Evolutionary conservation across 495 filamentous ascomycete species (phyloP).

Genomic region (Xylaria bambusicola): DNA sequence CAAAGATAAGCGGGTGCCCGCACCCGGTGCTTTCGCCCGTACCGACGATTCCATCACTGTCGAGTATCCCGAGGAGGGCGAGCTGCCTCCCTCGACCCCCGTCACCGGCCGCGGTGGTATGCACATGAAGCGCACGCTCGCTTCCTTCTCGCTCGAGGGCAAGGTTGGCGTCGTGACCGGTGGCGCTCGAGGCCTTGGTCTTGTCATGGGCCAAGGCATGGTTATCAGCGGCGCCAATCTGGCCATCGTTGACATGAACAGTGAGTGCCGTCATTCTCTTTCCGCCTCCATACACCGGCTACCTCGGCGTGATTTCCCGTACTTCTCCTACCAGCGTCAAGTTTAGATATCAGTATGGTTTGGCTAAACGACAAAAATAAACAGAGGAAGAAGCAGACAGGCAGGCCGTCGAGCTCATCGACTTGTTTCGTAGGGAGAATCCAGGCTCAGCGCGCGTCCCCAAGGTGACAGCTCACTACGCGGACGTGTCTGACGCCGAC

Average conservation of each 20-base stretch:
- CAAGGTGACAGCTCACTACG: conserved; percentile 84
- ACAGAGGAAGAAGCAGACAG: conserved; percentile 81
- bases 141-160: conserved; percentile 74
- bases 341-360: no score
- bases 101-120: conserved; percentile 71
- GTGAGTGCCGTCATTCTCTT: no score
- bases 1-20: conserved; percentile 29
- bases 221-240: conserved; percentile 85
- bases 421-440: conserved; percentile 74
- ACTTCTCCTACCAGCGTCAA: no score
- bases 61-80: conserved; percentile 69
- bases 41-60: conserved; percentile 77
- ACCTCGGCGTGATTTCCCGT: no score
- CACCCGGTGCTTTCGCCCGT: conserved; percentile 63
- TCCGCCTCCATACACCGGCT: no score
- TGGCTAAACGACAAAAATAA: not conserved
- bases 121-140: conserved; percentile 48
- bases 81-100: conserved; percentile 65
- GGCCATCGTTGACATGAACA: conserved; percentile 91
- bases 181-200: conserved; percentile 79
- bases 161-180: conserved; percentile 81
- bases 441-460: conserved; percentile 66
- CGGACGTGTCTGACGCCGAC: conserved; percentile 76
- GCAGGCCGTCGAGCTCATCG: conserved; percentile 69
- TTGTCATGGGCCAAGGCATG: conserved; percentile 90